Conservation (phyloP, 2,329 filamentous ascomycete genomes). For the Pezicula radicicola region DNA sequence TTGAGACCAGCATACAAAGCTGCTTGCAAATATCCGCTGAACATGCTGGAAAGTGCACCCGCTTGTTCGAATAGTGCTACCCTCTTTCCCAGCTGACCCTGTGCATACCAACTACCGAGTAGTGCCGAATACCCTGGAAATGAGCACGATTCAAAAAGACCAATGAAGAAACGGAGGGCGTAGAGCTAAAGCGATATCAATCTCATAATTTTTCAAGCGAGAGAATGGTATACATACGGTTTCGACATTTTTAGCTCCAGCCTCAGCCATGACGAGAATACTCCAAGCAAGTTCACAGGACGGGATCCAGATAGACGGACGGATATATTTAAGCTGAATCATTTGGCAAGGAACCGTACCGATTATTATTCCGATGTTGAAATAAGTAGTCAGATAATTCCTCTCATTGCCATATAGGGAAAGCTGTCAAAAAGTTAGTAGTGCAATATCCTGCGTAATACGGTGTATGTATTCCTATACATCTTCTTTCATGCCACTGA, state of each 20-base stretch:
- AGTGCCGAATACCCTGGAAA: slow-evolving; percentile 3
- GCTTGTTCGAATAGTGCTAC: background rate
- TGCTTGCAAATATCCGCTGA: slow-evolving; percentile 23
- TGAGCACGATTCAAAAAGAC: slow-evolving; percentile 11
- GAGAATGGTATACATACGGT: background rate
- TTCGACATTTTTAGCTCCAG: slow-evolving; percentile 26
- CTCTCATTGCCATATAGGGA: slow-evolving; percentile 34
- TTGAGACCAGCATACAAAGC: slow-evolving; percentile 18
- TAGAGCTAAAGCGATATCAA: background rate
- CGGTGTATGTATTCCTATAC: background rate
- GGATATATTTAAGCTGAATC: slow-evolving; percentile 28
- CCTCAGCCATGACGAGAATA: slow-evolving; percentile 27
- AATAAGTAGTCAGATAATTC: slow-evolving; percentile 36
- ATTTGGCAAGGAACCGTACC: slow-evolving; percentile 32
- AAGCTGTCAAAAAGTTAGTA: slow-evolving; percentile 13
- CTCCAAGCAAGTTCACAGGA: slow-evolving; percentile 32
- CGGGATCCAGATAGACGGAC: slow-evolving; percentile 38
- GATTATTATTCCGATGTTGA: slow-evolving; percentile 53
- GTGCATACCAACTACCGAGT: slow-evolving; percentile 4
- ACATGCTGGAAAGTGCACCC: slow-evolving; percentile 13
- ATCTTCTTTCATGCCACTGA: slow-evolving; percentile 35
- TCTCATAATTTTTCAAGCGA: background rate
- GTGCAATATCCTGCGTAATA: background rate
- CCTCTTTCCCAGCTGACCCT: slow-evolving; percentile 1
- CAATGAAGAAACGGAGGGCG: slow-evolving; percentile 36